These are phyloP conservation scores for Magnolia kwangsiensis DNA, from an alignment of 164 flowering plant species.

Conservation along the genomic window DNA sequence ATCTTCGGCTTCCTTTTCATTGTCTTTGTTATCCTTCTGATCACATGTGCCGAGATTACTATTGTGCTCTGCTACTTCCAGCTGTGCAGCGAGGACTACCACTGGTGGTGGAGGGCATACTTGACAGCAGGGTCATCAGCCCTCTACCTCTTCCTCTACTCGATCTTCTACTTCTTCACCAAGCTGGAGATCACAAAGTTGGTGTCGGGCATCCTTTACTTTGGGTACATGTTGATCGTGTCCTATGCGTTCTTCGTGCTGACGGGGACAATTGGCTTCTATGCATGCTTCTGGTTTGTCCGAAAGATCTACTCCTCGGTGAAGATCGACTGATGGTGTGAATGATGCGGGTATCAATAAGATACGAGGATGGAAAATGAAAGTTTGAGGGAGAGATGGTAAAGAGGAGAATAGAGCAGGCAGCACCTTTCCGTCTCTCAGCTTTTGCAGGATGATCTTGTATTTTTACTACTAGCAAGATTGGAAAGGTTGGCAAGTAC, in stretches of 20 bases:
- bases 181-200: constrained; percentile 74
- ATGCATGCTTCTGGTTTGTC: constrained; percentile 85
- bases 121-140: constrained; percentile 88
- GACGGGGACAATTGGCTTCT: constrained; percentile 83
- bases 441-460: constrained; percentile 10
- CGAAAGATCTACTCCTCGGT: constrained; percentile 81
- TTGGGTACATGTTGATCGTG: constrained; percentile 70
- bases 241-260: constrained; percentile 82
- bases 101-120: constrained; percentile 95
- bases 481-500: background rate
- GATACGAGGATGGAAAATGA: constrained; percentile 6
- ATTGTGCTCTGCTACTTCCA: constrained; percentile 90
- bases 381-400: background rate
- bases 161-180: constrained; percentile 76
- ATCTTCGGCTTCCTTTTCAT: constrained; percentile 91
- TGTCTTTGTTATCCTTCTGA: constrained; percentile 72
- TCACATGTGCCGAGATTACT: constrained; percentile 84
- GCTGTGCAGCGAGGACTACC: constrained; percentile 81
- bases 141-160: constrained; percentile 73
- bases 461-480: background rate
- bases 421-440: background rate
- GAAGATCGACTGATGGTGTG: constrained; percentile 29
- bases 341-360: background rate
- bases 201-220: constrained; percentile 76
- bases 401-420: background rate